A percentile compares a stretch with the other conserved stretches of the same genome.
phyloP scores from a whole-genome alignment of 208 protist species.

The Trypanosoma avium region DNA sequence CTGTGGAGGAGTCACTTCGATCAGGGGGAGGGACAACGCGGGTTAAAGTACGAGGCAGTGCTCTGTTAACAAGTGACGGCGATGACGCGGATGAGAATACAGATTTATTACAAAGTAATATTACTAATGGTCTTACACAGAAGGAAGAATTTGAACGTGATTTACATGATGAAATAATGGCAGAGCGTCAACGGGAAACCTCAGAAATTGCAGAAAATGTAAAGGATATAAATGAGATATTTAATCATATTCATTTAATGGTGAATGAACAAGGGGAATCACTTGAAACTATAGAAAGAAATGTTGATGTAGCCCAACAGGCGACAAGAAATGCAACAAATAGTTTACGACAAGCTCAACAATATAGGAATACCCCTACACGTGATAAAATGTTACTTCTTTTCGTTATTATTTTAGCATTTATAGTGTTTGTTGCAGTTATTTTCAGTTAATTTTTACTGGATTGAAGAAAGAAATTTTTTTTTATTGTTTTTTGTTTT shows the following conservation, averaged over 20 bases:
- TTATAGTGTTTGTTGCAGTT: conserved; percentile 41
- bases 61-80: conserved; percentile 30
- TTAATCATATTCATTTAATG: conserved; percentile 83
- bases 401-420: conserved; percentile 45
- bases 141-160: conserved; percentile 66
- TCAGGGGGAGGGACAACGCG: conserved; percentile 15
- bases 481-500: conserved; percentile 8
- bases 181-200: conserved; percentile 75
- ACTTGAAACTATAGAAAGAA: conserved; percentile 68
- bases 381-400: conserved; percentile 63
- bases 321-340: conserved; percentile 67
- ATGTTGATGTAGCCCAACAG: conserved; percentile 49
- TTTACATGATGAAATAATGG: conserved; percentile 83
- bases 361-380: conserved; percentile 53
- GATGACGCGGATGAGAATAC: conserved; percentile 34
- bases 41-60: conserved; percentile 22
- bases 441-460: conserved; percentile 3
- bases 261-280: conserved; percentile 79
- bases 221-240: conserved; percentile 86
- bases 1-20: conserved; percentile 59
- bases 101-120: conserved; percentile 22
- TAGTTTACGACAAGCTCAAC: conserved; percentile 61
- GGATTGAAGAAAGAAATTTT: not conserved
- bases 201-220: conserved; percentile 85
- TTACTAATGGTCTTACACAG: conserved; percentile 31